Conservation (phyloP, 306 rosid species). For the Pyrus communis region DNA sequence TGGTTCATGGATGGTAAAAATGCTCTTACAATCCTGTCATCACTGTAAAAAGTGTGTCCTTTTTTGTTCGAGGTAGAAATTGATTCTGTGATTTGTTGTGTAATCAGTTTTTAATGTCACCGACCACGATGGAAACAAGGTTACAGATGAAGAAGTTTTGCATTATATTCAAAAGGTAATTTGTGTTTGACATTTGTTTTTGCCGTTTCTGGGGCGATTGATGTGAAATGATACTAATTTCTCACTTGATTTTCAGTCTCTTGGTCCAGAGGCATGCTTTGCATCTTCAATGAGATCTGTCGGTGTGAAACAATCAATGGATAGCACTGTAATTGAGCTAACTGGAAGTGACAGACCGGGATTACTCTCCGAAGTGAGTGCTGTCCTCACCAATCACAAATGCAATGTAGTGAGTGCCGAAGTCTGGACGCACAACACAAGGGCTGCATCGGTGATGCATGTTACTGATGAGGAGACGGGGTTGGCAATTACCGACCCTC, state of each 20-base stretch:
- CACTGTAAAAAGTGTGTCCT: neutral
- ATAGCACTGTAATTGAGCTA: conserved; percentile 74
- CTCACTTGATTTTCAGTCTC: conserved; percentile 42
- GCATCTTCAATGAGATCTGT: conserved; percentile 64
- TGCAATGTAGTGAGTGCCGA: conserved; percentile 81
- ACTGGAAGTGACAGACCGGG: conserved; percentile 88
- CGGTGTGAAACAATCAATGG: conserved; percentile 61
- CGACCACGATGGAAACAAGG: conserved; percentile 83
- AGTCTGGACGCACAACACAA: conserved; percentile 87
- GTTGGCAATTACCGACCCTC: conserved; percentile 50
- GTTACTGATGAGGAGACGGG: conserved; percentile 59
- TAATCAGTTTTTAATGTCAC: conserved; percentile 84
- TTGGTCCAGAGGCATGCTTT: conserved; percentile 78
- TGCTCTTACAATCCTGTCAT: neutral
- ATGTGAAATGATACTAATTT: neutral
- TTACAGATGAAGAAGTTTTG: conserved; percentile 69
- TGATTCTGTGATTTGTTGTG: conserved; percentile 2
- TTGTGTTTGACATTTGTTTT: conserved; percentile 15
- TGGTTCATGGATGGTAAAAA: conserved; percentile 98
- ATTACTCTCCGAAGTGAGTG: conserved; percentile 78
- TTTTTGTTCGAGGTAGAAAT: neutral
- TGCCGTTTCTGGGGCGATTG: neutral
- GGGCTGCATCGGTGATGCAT: conserved; percentile 80
- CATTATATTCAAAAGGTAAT: conserved; percentile 69
- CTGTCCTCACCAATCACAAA: conserved; percentile 69